Base-by-base conservation (phyloP, 2,329 filamentous ascomycete genomes). In the Escovopsis weberi region DNA sequence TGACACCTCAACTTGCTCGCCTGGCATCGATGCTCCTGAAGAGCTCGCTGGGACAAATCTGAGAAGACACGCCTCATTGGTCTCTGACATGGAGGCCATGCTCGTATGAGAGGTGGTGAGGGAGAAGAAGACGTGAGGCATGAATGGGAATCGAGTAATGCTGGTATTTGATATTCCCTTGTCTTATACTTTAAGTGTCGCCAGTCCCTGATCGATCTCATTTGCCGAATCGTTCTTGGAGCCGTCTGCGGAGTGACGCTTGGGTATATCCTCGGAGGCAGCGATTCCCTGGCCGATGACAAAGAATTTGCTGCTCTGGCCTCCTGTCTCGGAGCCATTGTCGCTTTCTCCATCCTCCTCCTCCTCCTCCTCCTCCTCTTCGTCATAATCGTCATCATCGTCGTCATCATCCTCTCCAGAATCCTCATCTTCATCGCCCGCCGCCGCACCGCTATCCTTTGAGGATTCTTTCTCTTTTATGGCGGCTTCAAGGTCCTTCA, bases 401-500 rank as follows among this genome's bases (percentile, higher is more conserved):
- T 57, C 56, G 0, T 55, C 59, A 0, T 62, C 55, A 4, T 56
- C 52, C 0, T 55, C 52, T 2, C 58, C 55, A 0, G 57, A 56
- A 0, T 53, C 51, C 2, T 55, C 53, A 2, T 55, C 53, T 0
- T 53, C 54, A 8, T 52, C 47, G 6, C 53, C 53, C 1, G 50
- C 46, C 3, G 52, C 53, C 0, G 49, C 54, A 3, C 55, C 56
- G n/a, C 59, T 60, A 1, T 60, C 58, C n/a, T 65, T 58, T 38
- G 59, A 47, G 35, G 68, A 66, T 41, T 79, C 75, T 57, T 87
- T 82, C 65, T 84, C 82, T 52, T 81, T 80, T 65, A 98, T 91
- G 50, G 94, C 94, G 9, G 77, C 74, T 57, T 95, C 91, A 12
- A 98, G 66, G 52, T 98, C 91, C 61, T 91, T 94, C 12, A 86